A percentile compares a stretch with the other conserved stretches of the same genome.
Conservation (phyloP, 176 grass and related monocot genomes). For the Echinochloa phyllopogon region DNA sequence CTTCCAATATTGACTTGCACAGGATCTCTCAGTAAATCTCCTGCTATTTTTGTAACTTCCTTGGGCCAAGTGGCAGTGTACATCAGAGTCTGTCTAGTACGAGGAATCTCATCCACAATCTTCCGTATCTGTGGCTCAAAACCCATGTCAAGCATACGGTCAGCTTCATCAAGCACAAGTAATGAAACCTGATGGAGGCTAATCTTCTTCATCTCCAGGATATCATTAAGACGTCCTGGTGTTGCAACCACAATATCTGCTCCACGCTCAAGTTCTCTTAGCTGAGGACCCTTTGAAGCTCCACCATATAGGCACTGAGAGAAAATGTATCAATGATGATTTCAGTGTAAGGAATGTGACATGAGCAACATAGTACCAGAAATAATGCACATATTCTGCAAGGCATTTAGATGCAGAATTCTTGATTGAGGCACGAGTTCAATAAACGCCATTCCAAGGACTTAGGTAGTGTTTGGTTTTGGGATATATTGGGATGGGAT, state of each 20-base stretch:
- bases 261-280: constrained; percentile 95
- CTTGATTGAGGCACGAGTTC: background rate
- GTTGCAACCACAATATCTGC: constrained; percentile 95
- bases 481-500: too few species aligned
- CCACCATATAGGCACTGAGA: constrained; percentile 93
- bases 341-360: constrained; percentile 11
- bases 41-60: constrained; percentile 95
- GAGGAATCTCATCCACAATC: constrained; percentile 90
- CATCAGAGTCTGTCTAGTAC: constrained; percentile 90
- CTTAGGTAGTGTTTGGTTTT: too few species aligned
- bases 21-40: constrained; percentile 89
- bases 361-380: constrained; percentile 12
- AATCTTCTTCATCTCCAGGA: constrained; percentile 93
- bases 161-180: constrained; percentile 97
- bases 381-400: constrained; percentile 28
- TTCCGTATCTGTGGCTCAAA: constrained; percentile 97
- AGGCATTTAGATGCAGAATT: constrained; percentile 5
- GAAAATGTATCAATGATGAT: constrained; percentile 2
- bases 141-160: constrained; percentile 98
- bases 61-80: constrained; percentile 99
- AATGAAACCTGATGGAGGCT: constrained; percentile 87
- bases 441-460: background rate
- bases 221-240: constrained; percentile 98
- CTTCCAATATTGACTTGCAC: constrained; percentile 95
- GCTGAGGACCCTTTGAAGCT: constrained; percentile 88